Percentiles rank a stretch among this genome's conserved stretches.
These are phyloP conservation scores for Conticribra weissflogii DNA, from an alignment of 108 stramenopile genomes.

Conservation along the genomic window DNA sequence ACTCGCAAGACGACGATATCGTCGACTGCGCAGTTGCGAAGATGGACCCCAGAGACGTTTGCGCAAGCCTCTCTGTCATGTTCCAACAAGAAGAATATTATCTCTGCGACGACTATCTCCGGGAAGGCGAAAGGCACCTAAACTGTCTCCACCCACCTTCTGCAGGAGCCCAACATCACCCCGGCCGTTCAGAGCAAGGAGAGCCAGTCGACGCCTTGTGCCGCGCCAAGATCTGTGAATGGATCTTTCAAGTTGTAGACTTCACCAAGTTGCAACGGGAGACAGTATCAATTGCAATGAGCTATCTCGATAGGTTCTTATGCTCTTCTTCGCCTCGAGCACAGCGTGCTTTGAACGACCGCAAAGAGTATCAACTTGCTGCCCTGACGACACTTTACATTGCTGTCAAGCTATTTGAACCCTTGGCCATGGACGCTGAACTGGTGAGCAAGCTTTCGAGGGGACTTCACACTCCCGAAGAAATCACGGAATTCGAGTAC, in stretches of 20 bases:
- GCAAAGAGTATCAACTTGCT: conserved; percentile 64
- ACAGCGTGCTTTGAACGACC: conserved; percentile 30
- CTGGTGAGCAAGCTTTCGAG: conserved; percentile 73
- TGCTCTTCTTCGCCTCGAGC: conserved; percentile 37
- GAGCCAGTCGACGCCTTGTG: conserved; percentile 50
- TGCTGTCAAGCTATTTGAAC: conserved; percentile 68
- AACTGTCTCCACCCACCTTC: not conserved
- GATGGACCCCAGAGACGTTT: conserved; percentile 10
- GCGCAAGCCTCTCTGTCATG: conserved; percentile 21
- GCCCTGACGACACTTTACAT: conserved; percentile 65
- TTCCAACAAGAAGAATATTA: conserved; percentile 30
- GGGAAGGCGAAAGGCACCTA: not conserved
- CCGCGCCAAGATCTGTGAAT: conserved; percentile 67
- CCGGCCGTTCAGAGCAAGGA: not conserved
- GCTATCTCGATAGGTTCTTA: conserved; percentile 70
- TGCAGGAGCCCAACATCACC: not conserved
- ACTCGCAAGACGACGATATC: not conserved
- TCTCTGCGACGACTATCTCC: conserved; percentile 29
- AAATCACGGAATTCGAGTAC: conserved; percentile 73
- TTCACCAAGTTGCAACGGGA: conserved; percentile 60
- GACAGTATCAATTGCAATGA: conserved; percentile 64
- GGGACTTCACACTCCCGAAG: conserved; percentile 70
- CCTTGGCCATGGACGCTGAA: conserved; percentile 74
- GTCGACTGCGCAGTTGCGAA: not conserved
- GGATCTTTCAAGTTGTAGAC: conserved; percentile 66